Evolutionary conservation across 495 filamentous ascomycete genomes (phyloP), one percentile per base, ranked within the genome.

Genomic region (Cenococcum geophilum): DNA sequence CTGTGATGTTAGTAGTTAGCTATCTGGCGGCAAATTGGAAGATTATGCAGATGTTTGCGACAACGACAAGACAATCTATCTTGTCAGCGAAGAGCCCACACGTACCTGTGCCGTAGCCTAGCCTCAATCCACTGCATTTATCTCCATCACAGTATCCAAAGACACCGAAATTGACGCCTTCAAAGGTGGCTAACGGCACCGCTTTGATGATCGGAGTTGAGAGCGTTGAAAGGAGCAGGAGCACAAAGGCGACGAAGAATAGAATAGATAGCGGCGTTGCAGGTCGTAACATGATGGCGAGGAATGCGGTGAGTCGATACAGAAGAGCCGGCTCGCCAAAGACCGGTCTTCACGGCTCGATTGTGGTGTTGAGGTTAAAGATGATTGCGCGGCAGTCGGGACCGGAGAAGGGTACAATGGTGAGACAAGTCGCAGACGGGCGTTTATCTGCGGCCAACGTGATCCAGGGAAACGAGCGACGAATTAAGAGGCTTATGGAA

Each of bases 211-310:
- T 89, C 11, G 93, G 93, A 0, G 91, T 92, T n/a, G 91, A 95
- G 21, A 98, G 74, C 40, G 90, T 88, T n/a, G 91, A 88, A 21
- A 98, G 78, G 4, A 97, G 76, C 21, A 98, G 78, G 34, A 97
- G 79, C 53, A 77, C 85, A 76, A 98, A 97, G 60, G 92, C 91
- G 68, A 83, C 77, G 57, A 95, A 82, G 56, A 97, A 86, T 69
- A 97, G 77, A 61, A 96, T 76, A 65, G 90, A 86, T 71, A 98
- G 78, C 61, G 93, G 92, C 42, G 93, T 98, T 69, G 93, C 93
- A 55, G 93, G 93, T 66, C 92, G 89, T 72, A 97, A 74, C 74
- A 87, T 80, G 72, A 77, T 81, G 73, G 67, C 61, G 63, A 60
- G 56, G 59, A 55, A 66, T 34, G 51, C 32, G 16, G 18, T 8